phyloP scores from a whole-genome alignment of 768 basidiomycete species.

The Mycena epipterygia region DNA sequence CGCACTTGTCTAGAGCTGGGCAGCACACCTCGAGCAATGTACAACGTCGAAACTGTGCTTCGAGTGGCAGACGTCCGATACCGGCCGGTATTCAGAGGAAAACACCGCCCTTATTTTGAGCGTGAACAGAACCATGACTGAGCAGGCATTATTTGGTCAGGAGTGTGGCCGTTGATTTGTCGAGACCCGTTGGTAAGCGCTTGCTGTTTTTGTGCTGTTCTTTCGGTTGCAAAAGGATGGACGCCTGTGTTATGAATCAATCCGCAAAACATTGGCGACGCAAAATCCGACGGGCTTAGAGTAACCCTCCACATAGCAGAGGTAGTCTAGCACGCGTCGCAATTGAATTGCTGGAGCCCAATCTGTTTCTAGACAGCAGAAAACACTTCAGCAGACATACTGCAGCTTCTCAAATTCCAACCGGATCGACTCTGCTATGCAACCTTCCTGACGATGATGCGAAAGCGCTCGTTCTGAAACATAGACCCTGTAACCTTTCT shows the following conservation, averaged over 20 bases:
- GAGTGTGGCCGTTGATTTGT: slow-evolving; percentile 85
- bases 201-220: slow-evolving; percentile 22
- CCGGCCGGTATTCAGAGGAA: slow-evolving; percentile 66
- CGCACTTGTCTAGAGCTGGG: slow-evolving; percentile 87
- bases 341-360: not conserved
- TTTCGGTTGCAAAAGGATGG: slow-evolving; percentile 4
- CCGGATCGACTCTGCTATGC: slow-evolving; percentile 86
- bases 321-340: slow-evolving; percentile 49
- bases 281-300: slow-evolving; percentile 71
- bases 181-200: slow-evolving; percentile 71
- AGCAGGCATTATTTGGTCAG: slow-evolving; percentile 62
- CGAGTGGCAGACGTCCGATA: too few species aligned
- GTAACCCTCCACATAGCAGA: slow-evolving; percentile 91
- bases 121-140: slow-evolving; percentile 77
- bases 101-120: slow-evolving; percentile 78
- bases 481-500: slow-evolving; percentile 73
- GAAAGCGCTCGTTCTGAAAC: slow-evolving; percentile 63
- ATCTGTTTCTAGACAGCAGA: slow-evolving; percentile 53
- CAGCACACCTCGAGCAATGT: slow-evolving; percentile 75
- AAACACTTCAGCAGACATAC: slow-evolving; percentile 70
- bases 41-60: slow-evolving; percentile 76
- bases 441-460: slow-evolving; percentile 81
- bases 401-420: slow-evolving; percentile 68
- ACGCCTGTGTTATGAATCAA: slow-evolving; percentile 66
- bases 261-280: slow-evolving; percentile 65